Evolutionary conservation across 2,329 filamentous ascomycete genomes (phyloP).

Genomic region (Plectosphaerella cucumerina): DNA sequence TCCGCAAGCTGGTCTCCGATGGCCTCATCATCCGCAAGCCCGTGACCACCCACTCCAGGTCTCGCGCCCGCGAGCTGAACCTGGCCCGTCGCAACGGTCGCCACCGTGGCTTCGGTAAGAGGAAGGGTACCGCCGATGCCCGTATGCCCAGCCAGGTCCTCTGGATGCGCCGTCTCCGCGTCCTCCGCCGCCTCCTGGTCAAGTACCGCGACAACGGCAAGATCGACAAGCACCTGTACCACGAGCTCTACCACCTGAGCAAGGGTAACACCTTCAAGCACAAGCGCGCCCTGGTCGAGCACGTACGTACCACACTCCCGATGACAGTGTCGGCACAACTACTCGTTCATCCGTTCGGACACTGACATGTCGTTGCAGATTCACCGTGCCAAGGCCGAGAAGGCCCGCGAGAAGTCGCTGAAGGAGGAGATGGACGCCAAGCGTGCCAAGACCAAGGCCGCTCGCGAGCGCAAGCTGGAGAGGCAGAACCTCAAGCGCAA

Average conservation of each 20-base stretch:
- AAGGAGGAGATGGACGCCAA: constrained; percentile 99
- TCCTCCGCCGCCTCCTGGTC: constrained; percentile 97
- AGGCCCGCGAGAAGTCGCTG: constrained; percentile 88
- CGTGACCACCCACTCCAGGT: constrained; percentile 98
- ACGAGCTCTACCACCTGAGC: constrained; percentile 99
- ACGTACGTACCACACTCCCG: constrained; percentile 71
- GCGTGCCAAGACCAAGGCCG: constrained; percentile 99
- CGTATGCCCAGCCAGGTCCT: constrained; percentile 99
- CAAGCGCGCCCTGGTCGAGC: constrained; percentile 99
- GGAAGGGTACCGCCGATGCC: constrained; percentile 99
- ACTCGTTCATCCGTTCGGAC: constrained; percentile 11
- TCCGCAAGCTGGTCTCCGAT: constrained; percentile 99
- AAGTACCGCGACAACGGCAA: constrained; percentile 99
- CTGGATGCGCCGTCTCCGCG: constrained; percentile 99
- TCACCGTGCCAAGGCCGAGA: constrained; percentile 99
- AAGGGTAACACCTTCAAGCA: constrained; percentile 99
- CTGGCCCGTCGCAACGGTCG: constrained; percentile 91
- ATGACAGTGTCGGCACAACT: constrained; percentile 1
- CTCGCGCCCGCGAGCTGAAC: constrained; percentile 91
- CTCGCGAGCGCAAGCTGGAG: constrained; percentile 96
- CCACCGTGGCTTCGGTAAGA: constrained; percentile 99
- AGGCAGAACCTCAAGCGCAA: constrained; percentile 87
- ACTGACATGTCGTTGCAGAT: constrained; percentile 57
- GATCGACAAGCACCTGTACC: constrained; percentile 99
- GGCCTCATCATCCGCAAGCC: constrained; percentile 99